Evolutionary conservation across 2,329 filamentous ascomycete species (phyloP).

Genomic region (Diaporthe humulicola): DNA sequence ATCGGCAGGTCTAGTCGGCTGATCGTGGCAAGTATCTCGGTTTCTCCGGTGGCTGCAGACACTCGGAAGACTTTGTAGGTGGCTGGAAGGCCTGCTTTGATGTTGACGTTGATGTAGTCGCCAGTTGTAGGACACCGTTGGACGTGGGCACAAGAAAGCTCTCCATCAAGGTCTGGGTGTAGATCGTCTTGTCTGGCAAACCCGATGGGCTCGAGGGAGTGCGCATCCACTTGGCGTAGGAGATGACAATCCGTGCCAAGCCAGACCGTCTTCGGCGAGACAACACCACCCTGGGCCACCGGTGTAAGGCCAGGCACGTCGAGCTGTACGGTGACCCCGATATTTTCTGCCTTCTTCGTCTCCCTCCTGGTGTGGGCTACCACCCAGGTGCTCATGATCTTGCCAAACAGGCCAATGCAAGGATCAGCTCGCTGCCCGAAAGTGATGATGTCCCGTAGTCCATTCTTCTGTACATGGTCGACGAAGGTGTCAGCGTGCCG

Average conservation of each 20-base stretch:
- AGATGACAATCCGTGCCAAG: constrained; percentile 61
- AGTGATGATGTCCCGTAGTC: constrained; percentile 67
- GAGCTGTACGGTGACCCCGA: constrained; percentile 73
- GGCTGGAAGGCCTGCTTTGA: constrained; percentile 68
- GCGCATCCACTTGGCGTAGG: constrained; percentile 74
- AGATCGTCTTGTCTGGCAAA: constrained; percentile 70
- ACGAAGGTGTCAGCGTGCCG: constrained; percentile 75
- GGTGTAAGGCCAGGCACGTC: constrained; percentile 10
- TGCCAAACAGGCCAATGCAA: constrained; percentile 79
- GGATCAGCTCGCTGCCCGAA: constrained; percentile 83
- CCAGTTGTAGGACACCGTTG: constrained; percentile 79
- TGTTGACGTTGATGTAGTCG: constrained; percentile 86
- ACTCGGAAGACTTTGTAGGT: constrained; percentile 80
- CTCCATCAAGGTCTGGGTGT: constrained; percentile 77
- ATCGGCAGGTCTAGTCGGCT: constrained; percentile 60
- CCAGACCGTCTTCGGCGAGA: constrained; percentile 60
- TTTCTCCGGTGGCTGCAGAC: constrained; percentile 72
- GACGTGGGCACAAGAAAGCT: constrained; percentile 78
- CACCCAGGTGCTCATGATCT: constrained; percentile 74
- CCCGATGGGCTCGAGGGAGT: constrained; percentile 80
- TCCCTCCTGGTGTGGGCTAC: constrained; percentile 44
- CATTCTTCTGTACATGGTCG: constrained; percentile 70
- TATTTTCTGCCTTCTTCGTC: constrained; percentile 62
- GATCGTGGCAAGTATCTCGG: constrained; percentile 79
- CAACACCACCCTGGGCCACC: neutral